Base-by-base conservation (phyloP, 768 basidiomycete genomes). In the Tricholoma flavovirens region DNA sequence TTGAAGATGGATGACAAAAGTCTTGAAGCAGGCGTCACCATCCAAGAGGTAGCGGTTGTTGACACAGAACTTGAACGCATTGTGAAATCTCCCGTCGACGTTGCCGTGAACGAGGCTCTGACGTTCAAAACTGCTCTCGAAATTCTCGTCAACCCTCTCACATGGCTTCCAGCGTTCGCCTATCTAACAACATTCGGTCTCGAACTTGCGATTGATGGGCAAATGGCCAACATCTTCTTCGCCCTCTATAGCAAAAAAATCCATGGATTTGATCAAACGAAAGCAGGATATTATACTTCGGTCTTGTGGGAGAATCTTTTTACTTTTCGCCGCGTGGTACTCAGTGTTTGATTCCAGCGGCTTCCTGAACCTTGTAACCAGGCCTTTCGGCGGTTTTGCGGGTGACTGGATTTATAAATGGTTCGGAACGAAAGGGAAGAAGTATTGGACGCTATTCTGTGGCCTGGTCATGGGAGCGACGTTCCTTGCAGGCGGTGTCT, bases 181-280 rank as follows among this genome's bases (percentile, higher is more conserved):
- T 85, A 85, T 56, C 58, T 77, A 35, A 77, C 77, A 0, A 81
- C 82, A 2, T 84, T 84, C 59, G 83, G 83, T 0, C 73, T 77
- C 46, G 83, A 84, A 65, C 74, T 86, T 6, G 76, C 78, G 1
- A 74, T 86, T 42, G 81, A 86, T 60, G 76, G 75, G 6, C 76
- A 77, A 56, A 68, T 84, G 60, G 73, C 77, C n/a, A 75, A 69
- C 55, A 71, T 79, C 7, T 66, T 83, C 14, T 75, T 72, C 59
- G 62, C 43, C 8, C 62, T 78, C 15, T 77, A 71, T 65, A 69
- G 57, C 51, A 69, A 71, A 56, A 65, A 66, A 42, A 61, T 67
- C 3, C 45, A 62, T 12, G 64, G 67, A 15, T 77, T 84, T 53
- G 73, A 74, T 14, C 79, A 80, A 62, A 73, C 77, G 26, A 72